Conservation (phyloP, 768 basidiomycete genomes). For the Symmetrospora coprosmae region DNA sequence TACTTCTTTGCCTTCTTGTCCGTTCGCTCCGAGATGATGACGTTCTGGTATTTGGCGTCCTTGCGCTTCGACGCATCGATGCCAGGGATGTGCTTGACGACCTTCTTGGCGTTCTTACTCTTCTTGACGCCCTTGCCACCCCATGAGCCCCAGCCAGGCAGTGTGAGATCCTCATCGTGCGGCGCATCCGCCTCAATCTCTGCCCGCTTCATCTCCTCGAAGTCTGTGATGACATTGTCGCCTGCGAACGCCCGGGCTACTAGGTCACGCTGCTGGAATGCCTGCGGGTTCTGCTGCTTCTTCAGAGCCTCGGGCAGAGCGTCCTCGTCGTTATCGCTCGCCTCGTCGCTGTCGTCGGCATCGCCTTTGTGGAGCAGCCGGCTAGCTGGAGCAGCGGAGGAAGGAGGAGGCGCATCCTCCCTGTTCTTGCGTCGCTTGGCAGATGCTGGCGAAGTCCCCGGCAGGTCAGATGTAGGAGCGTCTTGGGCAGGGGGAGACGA, state of each 20-base stretch:
- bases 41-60: conserved; percentile 67
- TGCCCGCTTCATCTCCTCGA: conserved; percentile 63
- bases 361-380: conserved; percentile 35
- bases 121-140: conserved; percentile 56
- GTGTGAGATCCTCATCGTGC: conserved; percentile 66
- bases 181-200: conserved; percentile 82
- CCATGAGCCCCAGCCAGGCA: conserved; percentile 96
- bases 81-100: conserved; percentile 69
- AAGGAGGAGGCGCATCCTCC: conserved; percentile 24
- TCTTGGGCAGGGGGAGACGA: neutral
- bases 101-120: conserved; percentile 42
- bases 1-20: conserved; percentile 90
- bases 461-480: too few relatives aligned
- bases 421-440: conserved; percentile 32
- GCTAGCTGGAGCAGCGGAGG: conserved; percentile 18
- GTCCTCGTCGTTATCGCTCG: conserved; percentile 48
- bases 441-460: conserved; percentile 29
- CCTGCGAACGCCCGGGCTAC: conserved; percentile 92
- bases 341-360: conserved; percentile 46
- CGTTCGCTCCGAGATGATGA: conserved; percentile 89
- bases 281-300: conserved; percentile 40
- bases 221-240: conserved; percentile 86
- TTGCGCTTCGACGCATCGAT: conserved; percentile 63
- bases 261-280: conserved; percentile 79
- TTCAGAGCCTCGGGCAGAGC: conserved; percentile 25